phyloP scores from a whole-genome alignment of 75 land plant species.

The Pinus tabuliformis region DNA sequence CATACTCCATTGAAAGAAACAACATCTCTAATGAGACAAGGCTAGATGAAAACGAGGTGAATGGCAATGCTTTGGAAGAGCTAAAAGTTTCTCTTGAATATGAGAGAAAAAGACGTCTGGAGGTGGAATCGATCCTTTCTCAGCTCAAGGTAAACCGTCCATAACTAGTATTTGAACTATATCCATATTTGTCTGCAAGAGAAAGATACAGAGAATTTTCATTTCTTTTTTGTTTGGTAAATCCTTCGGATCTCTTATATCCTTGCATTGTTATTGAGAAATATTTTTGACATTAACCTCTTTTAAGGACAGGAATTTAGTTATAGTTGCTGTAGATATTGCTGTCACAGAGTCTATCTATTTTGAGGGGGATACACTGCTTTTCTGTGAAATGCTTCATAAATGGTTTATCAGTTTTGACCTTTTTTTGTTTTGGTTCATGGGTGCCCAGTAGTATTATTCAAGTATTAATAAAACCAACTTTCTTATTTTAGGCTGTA shows the following conservation, averaged over 20 bases:
- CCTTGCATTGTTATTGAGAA: background rate
- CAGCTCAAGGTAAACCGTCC: slow-evolving; percentile 49
- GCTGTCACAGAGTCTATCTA: background rate
- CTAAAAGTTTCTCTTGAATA: slow-evolving; percentile 28
- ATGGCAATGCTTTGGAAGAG: slow-evolving; percentile 22
- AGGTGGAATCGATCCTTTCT: slow-evolving; percentile 43
- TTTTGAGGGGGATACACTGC: too few relatives aligned
- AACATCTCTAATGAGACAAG: slow-evolving; percentile 9
- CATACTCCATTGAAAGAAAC: slow-evolving; percentile 4
- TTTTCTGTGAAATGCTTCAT: background rate
- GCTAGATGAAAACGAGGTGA: background rate
- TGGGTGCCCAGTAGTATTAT: background rate
- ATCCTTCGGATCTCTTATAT: background rate
- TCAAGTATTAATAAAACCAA: too few relatives aligned
- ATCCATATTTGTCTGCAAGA: background rate
- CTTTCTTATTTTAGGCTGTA: too few relatives aligned
- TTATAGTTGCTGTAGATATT: background rate
- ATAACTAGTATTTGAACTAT: background rate
- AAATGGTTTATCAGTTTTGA: background rate
- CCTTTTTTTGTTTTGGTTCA: background rate
- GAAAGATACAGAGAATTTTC: background rate
- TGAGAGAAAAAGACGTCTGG: slow-evolving; percentile 50
- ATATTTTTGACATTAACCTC: background rate
- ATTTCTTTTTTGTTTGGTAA: background rate
- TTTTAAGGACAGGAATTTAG: background rate